phyloP scores from a whole-genome alignment of 345 rosid species.

The Eucalyptus viminalis region DNA sequence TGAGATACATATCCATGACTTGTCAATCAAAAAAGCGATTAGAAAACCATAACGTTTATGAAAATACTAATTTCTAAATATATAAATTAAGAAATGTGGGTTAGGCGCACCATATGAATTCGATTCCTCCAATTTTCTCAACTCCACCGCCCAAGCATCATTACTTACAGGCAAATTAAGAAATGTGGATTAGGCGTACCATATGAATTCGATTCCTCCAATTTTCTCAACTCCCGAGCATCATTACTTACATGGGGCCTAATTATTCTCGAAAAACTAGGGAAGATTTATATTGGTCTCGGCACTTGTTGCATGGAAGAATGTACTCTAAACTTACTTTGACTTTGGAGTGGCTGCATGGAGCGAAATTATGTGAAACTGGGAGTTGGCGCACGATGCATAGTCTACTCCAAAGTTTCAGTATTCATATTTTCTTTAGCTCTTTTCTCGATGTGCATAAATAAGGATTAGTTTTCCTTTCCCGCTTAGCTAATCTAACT shows the following conservation, averaged over 20 bases:
- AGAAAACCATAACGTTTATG: neutral
- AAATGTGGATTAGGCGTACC: neutral
- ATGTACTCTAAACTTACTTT: neutral
- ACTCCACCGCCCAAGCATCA: neutral
- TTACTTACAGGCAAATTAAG: neutral
- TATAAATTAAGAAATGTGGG: neutral
- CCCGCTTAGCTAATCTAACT: neutral
- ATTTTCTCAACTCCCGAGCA: neutral
- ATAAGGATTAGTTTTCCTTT: neutral
- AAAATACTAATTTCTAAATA: neutral
- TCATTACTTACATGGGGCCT: neutral
- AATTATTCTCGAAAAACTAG: neutral
- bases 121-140: neutral
- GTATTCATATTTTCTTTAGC: neutral
- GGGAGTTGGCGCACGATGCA: neutral
- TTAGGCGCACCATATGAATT: neutral
- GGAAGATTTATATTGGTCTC: neutral
- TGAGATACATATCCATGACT: neutral
- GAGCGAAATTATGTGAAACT: neutral
- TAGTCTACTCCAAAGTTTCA: neutral
- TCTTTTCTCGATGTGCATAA: neutral
- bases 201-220: neutral
- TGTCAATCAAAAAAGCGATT: neutral
- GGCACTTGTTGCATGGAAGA: neutral
- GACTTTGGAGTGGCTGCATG: neutral